Conservation (phyloP, 192 early-diverging fungal species). For the Coemansia sp. region DNA sequence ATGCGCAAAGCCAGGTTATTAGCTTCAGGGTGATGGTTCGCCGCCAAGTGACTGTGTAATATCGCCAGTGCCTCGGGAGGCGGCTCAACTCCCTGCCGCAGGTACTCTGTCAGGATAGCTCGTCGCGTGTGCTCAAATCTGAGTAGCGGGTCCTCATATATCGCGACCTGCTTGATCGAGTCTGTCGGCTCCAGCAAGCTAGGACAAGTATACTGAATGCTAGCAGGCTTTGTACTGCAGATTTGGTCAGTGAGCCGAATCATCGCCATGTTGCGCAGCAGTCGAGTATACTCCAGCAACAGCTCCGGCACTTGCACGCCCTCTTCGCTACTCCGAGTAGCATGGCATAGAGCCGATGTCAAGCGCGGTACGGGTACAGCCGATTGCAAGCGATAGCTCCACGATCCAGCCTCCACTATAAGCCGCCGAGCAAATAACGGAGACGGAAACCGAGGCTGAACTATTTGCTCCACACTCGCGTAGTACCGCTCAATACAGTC, state of each 20-base stretch:
- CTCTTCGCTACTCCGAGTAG: background rate
- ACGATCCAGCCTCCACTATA: constrained; percentile 24
- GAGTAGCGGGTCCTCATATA: constrained; percentile 5
- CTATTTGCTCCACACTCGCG: background rate
- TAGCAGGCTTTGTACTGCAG: background rate
- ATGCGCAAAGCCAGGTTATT: constrained; percentile 14
- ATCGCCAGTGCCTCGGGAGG: constrained; percentile 18
- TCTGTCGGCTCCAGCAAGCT: background rate
- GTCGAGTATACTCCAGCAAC: constrained; percentile 12
- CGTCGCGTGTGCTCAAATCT: constrained; percentile 8
- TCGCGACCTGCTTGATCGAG: background rate
- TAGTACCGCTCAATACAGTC: constrained; percentile 16
- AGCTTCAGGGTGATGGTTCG: constrained; percentile 10
- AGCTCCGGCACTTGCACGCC: background rate
- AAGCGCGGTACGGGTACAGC: constrained; percentile 11
- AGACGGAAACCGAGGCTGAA: background rate
- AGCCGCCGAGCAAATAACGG: background rate
- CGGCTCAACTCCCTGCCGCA: constrained; percentile 35
- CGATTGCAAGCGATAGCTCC: constrained; percentile 21
- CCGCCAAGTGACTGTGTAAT: constrained; percentile 19
- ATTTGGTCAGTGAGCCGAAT: background rate
- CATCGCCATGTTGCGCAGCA: constrained; percentile 18
- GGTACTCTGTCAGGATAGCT: constrained; percentile 15
- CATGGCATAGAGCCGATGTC: background rate
- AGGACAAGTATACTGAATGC: constrained; percentile 3